Conservation (phyloP, 2,329 filamentous ascomycete genomes). For the Xylaria sp. region DNA sequence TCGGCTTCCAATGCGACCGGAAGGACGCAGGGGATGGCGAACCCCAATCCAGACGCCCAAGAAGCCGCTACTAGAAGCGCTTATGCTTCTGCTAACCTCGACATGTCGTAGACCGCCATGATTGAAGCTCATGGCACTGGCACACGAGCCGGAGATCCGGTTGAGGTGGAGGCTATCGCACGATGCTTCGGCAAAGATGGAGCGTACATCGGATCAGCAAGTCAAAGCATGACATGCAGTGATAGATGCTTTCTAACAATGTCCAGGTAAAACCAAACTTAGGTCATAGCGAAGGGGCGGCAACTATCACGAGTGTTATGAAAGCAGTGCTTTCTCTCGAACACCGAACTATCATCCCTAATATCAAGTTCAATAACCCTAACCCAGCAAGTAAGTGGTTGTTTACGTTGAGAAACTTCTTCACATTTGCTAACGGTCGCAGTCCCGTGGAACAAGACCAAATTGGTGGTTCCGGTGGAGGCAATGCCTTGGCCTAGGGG, state of each 20-base stretch:
- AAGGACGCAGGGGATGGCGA: slow-evolving; percentile 26
- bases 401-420: no score
- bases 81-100: slow-evolving; percentile 25
- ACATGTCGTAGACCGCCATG: slow-evolving; percentile 16
- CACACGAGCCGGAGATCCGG: slow-evolving; percentile 18
- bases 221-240: no score
- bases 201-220: no score
- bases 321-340: slow-evolving; percentile 33
- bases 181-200: slow-evolving; percentile 18
- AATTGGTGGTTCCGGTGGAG: not conserved
- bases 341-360: slow-evolving; percentile 31
- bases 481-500: not conserved
- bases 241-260: no score
- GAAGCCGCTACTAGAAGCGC: slow-evolving; percentile 29
- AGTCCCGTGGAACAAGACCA: not conserved
- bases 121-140: slow-evolving; percentile 33
- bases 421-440: no score
- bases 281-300: slow-evolving; percentile 36
- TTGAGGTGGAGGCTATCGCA: slow-evolving; percentile 15
- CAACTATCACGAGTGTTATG: slow-evolving; percentile 33
- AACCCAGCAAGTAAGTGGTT: slow-evolving; percentile 27
- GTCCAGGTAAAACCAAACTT: slow-evolving; percentile 38
- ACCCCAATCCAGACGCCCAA: slow-evolving; percentile 22
- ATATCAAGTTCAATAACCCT: slow-evolving; percentile 22
- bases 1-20: slow-evolving; percentile 30